A percentile compares a stretch with the other conserved stretches of the same genome.
phyloP scores from a whole-genome alignment of 306 rosid genomes.

The Gastrolobium villosum region DNA sequence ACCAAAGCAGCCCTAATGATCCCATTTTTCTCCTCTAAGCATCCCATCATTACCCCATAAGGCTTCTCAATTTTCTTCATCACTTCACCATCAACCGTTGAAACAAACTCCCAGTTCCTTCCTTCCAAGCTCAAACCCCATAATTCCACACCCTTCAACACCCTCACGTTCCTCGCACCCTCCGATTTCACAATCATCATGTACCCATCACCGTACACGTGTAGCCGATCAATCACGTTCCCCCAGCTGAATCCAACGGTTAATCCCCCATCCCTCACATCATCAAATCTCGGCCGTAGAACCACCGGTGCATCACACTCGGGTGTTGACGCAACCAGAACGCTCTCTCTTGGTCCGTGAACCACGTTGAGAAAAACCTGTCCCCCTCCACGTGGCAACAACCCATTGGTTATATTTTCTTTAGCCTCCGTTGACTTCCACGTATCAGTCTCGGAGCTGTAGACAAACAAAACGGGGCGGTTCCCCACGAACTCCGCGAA shows the following conservation, averaged over 20 bases:
- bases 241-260: conserved; percentile 65
- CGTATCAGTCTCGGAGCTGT: conserved; percentile 50
- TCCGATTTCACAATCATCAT: conserved; percentile 68
- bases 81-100: conserved; percentile 43
- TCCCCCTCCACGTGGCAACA: conserved; percentile 47
- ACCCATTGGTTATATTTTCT: neutral
- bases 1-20: conserved; percentile 56
- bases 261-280: neutral
- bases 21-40: conserved; percentile 66
- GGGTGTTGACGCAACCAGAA: conserved; percentile 41
- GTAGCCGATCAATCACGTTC: conserved; percentile 57
- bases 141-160: conserved; percentile 61
- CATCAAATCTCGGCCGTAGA: conserved; percentile 59
- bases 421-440: conserved; percentile 57
- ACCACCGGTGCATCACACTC: conserved; percentile 35
- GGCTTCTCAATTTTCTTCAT: conserved; percentile 57
- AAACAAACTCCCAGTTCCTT: conserved; percentile 57
- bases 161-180: conserved; percentile 42
- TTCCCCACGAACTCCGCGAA: conserved; percentile 64
- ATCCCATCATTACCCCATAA: conserved; percentile 74
- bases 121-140: conserved; percentile 61
- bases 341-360: conserved; percentile 58
- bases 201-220: conserved; percentile 77
- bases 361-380: conserved; percentile 49
- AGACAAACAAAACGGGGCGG: conserved; percentile 59